Base-by-base conservation (phyloP, 768 basidiomycete genomes). In the Amanita thiersii region DNA sequence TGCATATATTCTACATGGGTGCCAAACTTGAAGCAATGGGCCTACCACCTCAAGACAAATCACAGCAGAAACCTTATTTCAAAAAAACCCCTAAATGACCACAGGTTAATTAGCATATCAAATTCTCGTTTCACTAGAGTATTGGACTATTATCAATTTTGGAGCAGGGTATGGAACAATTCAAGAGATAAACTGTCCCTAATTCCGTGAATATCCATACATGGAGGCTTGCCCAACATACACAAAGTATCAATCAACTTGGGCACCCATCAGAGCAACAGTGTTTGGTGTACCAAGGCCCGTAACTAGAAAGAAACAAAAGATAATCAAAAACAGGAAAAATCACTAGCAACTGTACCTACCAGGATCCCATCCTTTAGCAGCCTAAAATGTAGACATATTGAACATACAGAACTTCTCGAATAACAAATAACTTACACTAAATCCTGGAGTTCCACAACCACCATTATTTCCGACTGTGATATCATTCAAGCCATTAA, bases 1-100 rank as follows among this genome's bases (percentile, higher is more conserved):
- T 54, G 79, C 79, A 11, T 83, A 90, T 41, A 90, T 93, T 36
- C 62, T 94, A 38, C 78, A 86, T n/a, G 15, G 87, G 91, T 52
- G 93, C 92, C 0, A 86, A 86, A 52, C 62, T 88, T 39, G 84
- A 88, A 52, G 90, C 91, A 0, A 84, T 87, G 73, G 89, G 88
- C 5, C 58, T 89, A 37, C 69, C 74, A 10, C 71, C 75, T 7
- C 70, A 75, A 19, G 73, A 77, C 15, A 66, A 75, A 35, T 62
- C 66, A 15, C 66, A 68, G 20, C 61, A 62, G 48, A 59, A 61
- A 59, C 69, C 54, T 44, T 68, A 73, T 19, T 62, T 75, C 12
- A 75, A 81, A 24, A 69, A 81, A 29, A n/a, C n/a, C 68, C 73
- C 10, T 86, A 87, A 52, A 79, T 81, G 72, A 91, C 92, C 8